Evolutionary conservation across 2,329 filamentous ascomycete species (phyloP).

Genomic region (Hymenoscyphus fraxineus): DNA sequence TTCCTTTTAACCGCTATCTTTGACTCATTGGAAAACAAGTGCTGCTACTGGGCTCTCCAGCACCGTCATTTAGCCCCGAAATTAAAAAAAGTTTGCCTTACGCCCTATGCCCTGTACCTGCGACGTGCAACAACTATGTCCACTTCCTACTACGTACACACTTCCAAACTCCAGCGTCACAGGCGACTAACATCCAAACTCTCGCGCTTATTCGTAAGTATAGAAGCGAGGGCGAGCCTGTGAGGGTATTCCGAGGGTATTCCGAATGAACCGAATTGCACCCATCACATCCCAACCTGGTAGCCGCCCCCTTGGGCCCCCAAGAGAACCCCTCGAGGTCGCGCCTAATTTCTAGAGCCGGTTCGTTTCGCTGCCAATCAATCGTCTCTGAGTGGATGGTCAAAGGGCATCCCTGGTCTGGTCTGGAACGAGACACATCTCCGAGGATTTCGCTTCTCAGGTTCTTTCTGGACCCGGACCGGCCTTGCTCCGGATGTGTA

Average conservation of each 20-base stretch:
- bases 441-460: not conserved
- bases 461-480: not conserved
- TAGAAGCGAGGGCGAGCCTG: too few species aligned
- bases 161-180: not conserved
- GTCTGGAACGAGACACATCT: not conserved
- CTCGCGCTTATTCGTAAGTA: not conserved
- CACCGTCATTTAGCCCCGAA: not conserved
- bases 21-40: not conserved
- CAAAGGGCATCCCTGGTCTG: not conserved
- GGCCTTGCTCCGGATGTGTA: not conserved
- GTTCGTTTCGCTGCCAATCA: not conserved
- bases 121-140: not conserved
- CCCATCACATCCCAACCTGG: not conserved
- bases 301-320: too few species aligned
- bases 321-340: not conserved
- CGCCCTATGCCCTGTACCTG: not conserved
- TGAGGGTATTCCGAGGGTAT: not conserved
- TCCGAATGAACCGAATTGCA: not conserved
- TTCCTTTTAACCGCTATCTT: too few species aligned
- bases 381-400: not conserved
- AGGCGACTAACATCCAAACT: not conserved
- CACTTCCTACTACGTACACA: not conserved
- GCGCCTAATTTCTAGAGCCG: not conserved
- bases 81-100: not conserved
- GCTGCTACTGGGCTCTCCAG: not conserved